Conservation (phyloP, 1,284 basidiomycete species). For the Papiliotrema flavescens region DNA sequence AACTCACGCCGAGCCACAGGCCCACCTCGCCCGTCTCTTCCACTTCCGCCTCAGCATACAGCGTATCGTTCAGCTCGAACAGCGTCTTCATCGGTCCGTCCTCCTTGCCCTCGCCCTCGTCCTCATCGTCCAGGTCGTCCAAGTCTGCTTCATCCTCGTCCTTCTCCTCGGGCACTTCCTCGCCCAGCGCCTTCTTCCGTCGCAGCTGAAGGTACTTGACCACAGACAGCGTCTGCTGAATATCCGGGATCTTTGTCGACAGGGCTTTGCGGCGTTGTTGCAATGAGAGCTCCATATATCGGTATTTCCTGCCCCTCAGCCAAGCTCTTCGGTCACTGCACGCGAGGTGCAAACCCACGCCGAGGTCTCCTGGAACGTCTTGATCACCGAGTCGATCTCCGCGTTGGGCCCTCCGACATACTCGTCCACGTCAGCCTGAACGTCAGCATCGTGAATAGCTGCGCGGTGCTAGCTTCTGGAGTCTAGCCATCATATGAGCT, state of each 20-base stretch:
- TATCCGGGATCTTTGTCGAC: conserved; percentile 94
- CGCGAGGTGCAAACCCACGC: conserved; percentile 56
- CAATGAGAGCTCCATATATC: conserved; percentile 92
- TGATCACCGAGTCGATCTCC: conserved; percentile 73
- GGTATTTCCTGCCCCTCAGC: conserved; percentile 76
- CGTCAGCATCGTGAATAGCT: neutral
- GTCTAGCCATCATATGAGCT: neutral
- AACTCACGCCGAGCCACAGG: conserved; percentile 90
- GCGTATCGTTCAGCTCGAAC: conserved; percentile 93
- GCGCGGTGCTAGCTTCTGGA: neutral
- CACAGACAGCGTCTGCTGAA: conserved; percentile 86
- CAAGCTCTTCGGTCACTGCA: too few relatives aligned
- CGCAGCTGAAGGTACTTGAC: conserved; percentile 76
- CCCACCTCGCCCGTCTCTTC: conserved; percentile 85
- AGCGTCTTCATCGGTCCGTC: conserved; percentile 70
- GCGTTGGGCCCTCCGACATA: conserved; percentile 77
- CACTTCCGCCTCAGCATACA: conserved; percentile 86
- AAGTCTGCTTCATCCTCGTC: conserved; percentile 41
- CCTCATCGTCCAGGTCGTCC: conserved; percentile 55
- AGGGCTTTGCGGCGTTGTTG: conserved; percentile 73
- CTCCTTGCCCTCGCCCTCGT: conserved; percentile 40
- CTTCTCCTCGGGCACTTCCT: conserved; percentile 40
- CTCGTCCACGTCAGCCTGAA: conserved; percentile 76
- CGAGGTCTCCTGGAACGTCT: conserved; percentile 85
- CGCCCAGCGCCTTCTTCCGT: conserved; percentile 53